phyloP scores from a whole-genome alignment of 768 basidiomycete species.

The Trametes cinnabarina region DNA sequence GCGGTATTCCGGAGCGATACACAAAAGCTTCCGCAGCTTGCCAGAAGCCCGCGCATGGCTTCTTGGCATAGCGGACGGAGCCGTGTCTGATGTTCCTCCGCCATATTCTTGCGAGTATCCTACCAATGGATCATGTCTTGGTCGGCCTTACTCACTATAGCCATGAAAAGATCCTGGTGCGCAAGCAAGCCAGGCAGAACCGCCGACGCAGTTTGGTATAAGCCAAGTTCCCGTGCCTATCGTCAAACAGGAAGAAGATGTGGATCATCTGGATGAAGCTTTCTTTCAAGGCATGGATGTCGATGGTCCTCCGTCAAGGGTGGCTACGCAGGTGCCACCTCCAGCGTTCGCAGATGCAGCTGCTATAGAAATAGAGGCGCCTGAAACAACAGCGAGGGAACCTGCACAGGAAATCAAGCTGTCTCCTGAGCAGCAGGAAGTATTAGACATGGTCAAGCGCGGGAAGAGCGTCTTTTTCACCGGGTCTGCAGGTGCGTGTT shows the following conservation, averaged over 20 bases:
- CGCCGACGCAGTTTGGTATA: background rate
- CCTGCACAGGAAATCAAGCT: slow-evolving; percentile 32
- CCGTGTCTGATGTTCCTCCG: background rate
- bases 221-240: background rate
- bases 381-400: background rate
- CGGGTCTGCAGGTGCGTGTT: slow-evolving; percentile 67
- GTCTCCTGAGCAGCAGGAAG: slow-evolving; percentile 50
- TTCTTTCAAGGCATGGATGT: background rate
- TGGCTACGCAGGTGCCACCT: background rate
- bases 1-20: slow-evolving; percentile 49
- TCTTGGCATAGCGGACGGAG: slow-evolving; percentile 11
- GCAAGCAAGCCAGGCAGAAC: background rate
- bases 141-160: too few relatives aligned
- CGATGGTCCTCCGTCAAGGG: background rate
- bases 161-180: background rate
- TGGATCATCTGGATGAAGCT: background rate
- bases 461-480: slow-evolving; percentile 81
- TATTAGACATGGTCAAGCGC: slow-evolving; percentile 52
- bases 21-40: slow-evolving; percentile 49
- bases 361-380: background rate
- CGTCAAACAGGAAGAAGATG: background rate
- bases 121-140: too few relatives aligned
- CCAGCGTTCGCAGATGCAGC: background rate
- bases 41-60: slow-evolving; percentile 51
- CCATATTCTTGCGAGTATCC: background rate